These are phyloP conservation scores for Nowakowskiella sp. DNA, from an alignment of 192 early-diverging fungal species.

Conservation along the genomic window DNA sequence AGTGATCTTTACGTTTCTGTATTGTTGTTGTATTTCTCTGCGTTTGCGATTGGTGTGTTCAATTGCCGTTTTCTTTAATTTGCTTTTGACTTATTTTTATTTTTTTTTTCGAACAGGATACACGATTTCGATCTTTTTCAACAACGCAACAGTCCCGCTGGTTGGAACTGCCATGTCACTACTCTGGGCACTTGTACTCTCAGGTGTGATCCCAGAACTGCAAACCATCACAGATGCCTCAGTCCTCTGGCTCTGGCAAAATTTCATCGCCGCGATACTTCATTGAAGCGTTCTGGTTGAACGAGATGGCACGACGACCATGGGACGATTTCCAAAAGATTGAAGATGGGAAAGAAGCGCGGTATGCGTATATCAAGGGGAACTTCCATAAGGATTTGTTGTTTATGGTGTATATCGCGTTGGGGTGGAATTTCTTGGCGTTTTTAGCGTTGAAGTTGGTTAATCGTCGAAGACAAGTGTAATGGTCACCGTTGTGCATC, in stretches of 20 bases:
- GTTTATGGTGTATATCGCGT: constrained; percentile 31
- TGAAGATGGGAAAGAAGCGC: neutral
- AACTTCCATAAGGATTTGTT: constrained; percentile 36
- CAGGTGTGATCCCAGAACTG: constrained; percentile 43
- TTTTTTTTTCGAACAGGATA: constrained; percentile 35
- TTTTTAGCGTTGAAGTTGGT: constrained; percentile 47
- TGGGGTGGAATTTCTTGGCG: constrained; percentile 46
- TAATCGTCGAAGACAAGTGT: constrained; percentile 15
- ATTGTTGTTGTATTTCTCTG: constrained; percentile 36
- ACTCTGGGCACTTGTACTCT: constrained; percentile 43
- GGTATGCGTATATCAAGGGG: constrained; percentile 30
- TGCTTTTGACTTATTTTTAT: neutral
- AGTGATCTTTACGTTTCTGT: constrained; percentile 32
- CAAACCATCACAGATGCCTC: constrained; percentile 31
- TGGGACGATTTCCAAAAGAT: constrained; percentile 1
- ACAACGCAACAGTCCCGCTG: constrained; percentile 31
- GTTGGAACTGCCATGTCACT: constrained; percentile 53
- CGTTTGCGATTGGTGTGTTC: constrained; percentile 42
- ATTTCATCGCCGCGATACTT: constrained; percentile 54
- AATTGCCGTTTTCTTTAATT: neutral
- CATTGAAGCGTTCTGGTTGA: constrained; percentile 51
- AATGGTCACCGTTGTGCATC: no score
- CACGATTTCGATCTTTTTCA: constrained; percentile 39
- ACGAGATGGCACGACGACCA: constrained; percentile 33
- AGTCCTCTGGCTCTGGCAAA: constrained; percentile 27